Conservation (phyloP, 371 early-diverging fungal genomes). For the Mortierella sp. region DNA sequence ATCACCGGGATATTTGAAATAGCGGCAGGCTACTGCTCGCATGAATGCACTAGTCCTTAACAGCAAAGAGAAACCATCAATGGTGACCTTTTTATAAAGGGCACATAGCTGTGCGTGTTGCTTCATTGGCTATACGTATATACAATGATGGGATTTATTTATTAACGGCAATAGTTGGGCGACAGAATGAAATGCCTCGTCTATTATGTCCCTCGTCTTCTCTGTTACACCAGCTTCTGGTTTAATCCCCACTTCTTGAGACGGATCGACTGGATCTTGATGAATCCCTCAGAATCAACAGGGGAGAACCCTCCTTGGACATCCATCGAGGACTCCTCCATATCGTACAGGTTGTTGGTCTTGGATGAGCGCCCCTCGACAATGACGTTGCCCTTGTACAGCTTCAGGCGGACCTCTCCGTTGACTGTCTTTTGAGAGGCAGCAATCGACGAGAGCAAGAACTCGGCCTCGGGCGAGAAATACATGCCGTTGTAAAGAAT, state of each 20-base stretch:
- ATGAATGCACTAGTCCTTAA: too few species aligned
- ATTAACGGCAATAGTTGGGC: too few species aligned
- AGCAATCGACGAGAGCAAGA: slow-evolving; percentile 82
- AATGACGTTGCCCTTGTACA: slow-evolving; percentile 94
- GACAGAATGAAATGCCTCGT: too few species aligned
- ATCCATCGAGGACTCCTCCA: slow-evolving; percentile 95
- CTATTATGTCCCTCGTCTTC: too few species aligned
- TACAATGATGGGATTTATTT: too few species aligned
- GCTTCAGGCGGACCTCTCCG: slow-evolving; percentile 92
- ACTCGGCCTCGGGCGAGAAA: slow-evolving; percentile 96
- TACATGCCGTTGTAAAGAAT: slow-evolving; percentile 94
- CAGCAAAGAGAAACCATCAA: too few species aligned
- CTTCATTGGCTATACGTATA: too few species aligned
- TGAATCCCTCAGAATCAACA: slow-evolving; percentile 94
- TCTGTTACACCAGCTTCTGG: slow-evolving; percentile 37
- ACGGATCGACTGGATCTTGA: slow-evolving; percentile 95
- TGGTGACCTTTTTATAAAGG: too few species aligned
- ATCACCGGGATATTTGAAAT: too few species aligned
- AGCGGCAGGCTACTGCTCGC: too few species aligned
- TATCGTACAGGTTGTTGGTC: slow-evolving; percentile 91
- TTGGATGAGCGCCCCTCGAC: slow-evolving; percentile 90
- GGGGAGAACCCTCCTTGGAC: slow-evolving; percentile 96
- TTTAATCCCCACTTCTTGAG: slow-evolving; percentile 87
- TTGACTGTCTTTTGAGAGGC: slow-evolving; percentile 88
- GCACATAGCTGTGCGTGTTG: too few species aligned